Percentiles rank a stretch among this genome's conserved stretches.
These are phyloP conservation scores for Naganishia vishniacii DNA, from an alignment of 768 basidiomycete genomes.

Conservation along the genomic window DNA sequence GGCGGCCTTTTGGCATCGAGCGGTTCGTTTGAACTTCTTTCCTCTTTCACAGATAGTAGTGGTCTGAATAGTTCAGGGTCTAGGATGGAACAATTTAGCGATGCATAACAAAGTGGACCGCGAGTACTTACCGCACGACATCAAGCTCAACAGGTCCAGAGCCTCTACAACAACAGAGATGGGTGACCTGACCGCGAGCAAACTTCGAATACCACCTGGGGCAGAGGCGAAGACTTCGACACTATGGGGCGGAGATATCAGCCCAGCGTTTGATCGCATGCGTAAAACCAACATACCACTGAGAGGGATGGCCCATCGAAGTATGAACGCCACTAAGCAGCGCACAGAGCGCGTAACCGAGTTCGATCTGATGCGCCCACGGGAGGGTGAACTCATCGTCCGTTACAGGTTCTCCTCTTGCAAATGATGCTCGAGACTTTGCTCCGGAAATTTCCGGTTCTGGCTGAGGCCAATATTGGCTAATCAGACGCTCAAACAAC, in stretches of 20 bases:
- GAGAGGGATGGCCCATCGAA: not conserved
- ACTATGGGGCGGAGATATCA: not conserved
- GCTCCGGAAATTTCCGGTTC: not conserved
- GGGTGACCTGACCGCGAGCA: not conserved
- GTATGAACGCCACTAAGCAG: not conserved
- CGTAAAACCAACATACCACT: not conserved
- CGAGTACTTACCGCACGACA: conserved; percentile 13
- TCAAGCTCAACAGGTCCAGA: not conserved
- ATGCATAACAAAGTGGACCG: no score
- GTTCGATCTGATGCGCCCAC: not conserved
- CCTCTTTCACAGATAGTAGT: not conserved
- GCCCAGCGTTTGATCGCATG: not conserved
- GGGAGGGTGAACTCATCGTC: not conserved
- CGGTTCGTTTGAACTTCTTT: conserved; percentile 1
- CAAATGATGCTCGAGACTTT: not conserved
- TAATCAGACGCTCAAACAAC: not conserved
- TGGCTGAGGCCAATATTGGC: not conserved
- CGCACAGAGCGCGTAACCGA: conserved; percentile 1
- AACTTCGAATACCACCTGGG: not conserved
- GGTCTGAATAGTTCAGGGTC: conserved; percentile 11
- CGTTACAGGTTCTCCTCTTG: not conserved
- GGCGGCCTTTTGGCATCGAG: conserved; percentile 6
- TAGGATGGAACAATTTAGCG: not conserved
- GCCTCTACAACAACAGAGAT: conserved; percentile 13
- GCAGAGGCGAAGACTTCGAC: not conserved